A percentile compares a stretch with the other conserved stretches of the same genome.
Evolutionary conservation across 768 basidiomycete genomes (phyloP).

Genomic region (Boletellus ananiceps): DNA sequence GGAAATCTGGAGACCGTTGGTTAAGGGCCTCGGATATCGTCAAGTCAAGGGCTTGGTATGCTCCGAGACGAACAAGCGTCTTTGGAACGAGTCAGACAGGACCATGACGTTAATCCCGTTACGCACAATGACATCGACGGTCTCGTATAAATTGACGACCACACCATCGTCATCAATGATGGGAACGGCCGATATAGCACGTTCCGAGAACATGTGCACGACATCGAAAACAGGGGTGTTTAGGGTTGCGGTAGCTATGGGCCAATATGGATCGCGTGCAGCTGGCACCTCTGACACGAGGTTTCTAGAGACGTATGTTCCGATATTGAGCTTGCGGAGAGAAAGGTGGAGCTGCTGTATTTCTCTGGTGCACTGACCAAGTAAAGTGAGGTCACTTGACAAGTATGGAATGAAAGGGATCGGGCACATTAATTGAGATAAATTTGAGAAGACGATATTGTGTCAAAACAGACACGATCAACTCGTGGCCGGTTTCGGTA

Average conservation of each 20-base stretch:
- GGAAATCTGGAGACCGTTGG: conserved; percentile 91
- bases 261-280: conserved; percentile 72
- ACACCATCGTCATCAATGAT: conserved; percentile 91
- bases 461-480: conserved; percentile 92
- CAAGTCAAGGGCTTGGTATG: conserved; percentile 93
- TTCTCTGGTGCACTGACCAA: conserved; percentile 73
- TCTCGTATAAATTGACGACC: conserved; percentile 95
- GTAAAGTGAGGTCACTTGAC: conserved; percentile 9
- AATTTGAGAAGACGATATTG: conserved; percentile 98
- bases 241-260: conserved; percentile 88
- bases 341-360: conserved; percentile 76
- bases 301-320: conserved; percentile 76
- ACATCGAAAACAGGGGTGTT: conserved; percentile 94
- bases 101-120: neutral
- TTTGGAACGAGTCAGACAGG: conserved; percentile 30
- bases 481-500: conserved; percentile 89
- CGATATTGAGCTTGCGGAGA: conserved; percentile 84
- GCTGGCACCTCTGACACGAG: conserved; percentile 43
- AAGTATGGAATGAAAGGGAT: neutral
- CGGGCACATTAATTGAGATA: conserved; percentile 88
- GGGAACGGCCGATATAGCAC: conserved; percentile 93
- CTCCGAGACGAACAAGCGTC: conserved; percentile 92
- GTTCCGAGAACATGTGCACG: conserved; percentile 96
- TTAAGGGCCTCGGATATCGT: conserved; percentile 90
- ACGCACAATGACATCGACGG: conserved; percentile 92